Percentiles rank a stretch among this genome's conserved stretches.
Conservation (phyloP, 2,329 filamentous ascomycete species). For the Davidsoniella eucalypti region DNA sequence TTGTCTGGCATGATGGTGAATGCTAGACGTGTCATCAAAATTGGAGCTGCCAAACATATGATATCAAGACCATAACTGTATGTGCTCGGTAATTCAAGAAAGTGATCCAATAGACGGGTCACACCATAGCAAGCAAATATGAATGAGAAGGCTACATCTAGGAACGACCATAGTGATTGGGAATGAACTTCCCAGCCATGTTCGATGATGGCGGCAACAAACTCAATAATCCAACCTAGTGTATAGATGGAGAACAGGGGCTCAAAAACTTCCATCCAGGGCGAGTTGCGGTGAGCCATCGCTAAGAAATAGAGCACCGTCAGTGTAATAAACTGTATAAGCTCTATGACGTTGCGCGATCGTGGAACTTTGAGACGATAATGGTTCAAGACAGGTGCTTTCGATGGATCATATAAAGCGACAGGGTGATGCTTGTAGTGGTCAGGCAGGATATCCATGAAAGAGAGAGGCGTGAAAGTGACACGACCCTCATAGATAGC, state of each 20-base stretch:
- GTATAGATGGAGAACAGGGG: conserved; percentile 46
- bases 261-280: conserved; percentile 28
- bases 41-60: conserved; percentile 48
- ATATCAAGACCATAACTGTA: conserved; percentile 45
- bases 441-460: conserved; percentile 58
- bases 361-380: conserved; percentile 56
- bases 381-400: conserved; percentile 51
- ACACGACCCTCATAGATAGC: conserved; percentile 53
- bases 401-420: conserved; percentile 50
- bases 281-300: conserved; percentile 42
- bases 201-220: conserved; percentile 47
- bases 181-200: conserved; percentile 53
- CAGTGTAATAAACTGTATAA: conserved; percentile 47
- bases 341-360: conserved; percentile 48
- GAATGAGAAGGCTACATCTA: conserved; percentile 50
- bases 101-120: conserved; percentile 40
- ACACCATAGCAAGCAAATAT: conserved; percentile 47
- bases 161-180: conserved; percentile 59
- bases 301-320: conserved; percentile 45
- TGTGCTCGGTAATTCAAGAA: conserved; percentile 23
- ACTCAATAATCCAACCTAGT: conserved; percentile 51
- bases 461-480: conserved; percentile 53
- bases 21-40: conserved; percentile 53
- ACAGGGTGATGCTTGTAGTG: conserved; percentile 57
- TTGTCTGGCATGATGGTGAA: conserved; percentile 62